Percentiles rank a stretch among this genome's conserved stretches.
These are phyloP conservation scores for Leptomonas seymouri DNA, from an alignment of 208 protist genomes.

Conservation along the genomic window DNA sequence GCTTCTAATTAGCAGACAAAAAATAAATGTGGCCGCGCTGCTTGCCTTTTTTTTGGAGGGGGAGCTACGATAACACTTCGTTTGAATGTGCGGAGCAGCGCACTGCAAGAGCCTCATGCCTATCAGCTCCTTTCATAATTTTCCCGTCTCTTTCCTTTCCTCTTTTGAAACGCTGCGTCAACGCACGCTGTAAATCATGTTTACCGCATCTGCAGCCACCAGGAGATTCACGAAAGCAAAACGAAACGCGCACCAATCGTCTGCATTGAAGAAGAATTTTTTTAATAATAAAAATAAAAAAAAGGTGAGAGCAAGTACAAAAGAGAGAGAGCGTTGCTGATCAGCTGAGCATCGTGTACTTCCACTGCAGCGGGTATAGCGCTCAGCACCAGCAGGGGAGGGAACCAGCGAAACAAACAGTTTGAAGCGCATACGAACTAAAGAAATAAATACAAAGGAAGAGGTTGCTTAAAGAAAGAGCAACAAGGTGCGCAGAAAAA, in stretches of 20 bases:
- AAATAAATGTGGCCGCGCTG: too few species aligned
- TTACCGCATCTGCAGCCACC: background rate
- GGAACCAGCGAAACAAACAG: too few species aligned
- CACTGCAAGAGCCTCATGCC: too few species aligned
- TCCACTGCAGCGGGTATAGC: background rate
- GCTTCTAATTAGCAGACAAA: too few species aligned
- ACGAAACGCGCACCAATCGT: slow-evolving; percentile 7
- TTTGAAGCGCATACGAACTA: background rate
- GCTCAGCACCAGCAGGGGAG: background rate
- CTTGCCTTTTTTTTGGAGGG: too few species aligned
- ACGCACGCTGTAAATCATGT: background rate
- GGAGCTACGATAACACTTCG: too few species aligned
- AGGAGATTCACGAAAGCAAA: background rate
- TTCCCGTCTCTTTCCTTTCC: background rate
- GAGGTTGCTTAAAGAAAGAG: too few species aligned
- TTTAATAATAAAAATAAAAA: background rate
- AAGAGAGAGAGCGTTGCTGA: slow-evolving; percentile 5
- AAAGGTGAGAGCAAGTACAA: background rate
- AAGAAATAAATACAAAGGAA: background rate
- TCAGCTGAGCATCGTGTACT: slow-evolving; percentile 15
- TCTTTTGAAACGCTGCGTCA: background rate
- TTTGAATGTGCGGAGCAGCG: too few species aligned
- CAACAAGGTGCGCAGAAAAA: too few species aligned
- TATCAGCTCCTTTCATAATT: too few species aligned
- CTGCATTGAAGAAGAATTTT: background rate